Evolutionary conservation across 441 rosid genomes (phyloP), one percentile per base, ranked within the genome.

Genomic region (Gossypium schwendimanii): DNA sequence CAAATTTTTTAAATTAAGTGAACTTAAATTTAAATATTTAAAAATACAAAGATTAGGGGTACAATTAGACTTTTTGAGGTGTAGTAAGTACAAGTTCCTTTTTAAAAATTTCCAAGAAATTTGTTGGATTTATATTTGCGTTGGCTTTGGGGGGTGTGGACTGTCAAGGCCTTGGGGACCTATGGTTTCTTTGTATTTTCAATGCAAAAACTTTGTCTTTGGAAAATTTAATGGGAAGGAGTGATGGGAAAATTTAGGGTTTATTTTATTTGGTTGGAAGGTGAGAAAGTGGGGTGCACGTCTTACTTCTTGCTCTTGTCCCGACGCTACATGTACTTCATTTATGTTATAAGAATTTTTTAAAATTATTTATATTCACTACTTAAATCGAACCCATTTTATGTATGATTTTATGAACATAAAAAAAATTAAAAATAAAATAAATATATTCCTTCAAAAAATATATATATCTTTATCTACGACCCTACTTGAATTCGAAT

Each of bases 261-360:
- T 75, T 79, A 76, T 23, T 6, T 20, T 21, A 20, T 45, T 28
- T 18, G 11, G 28, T 3, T 14, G 26, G 73, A 31, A 76, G 59
- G 87, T 76, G 86, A 74, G 77, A 69, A 75, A 79, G 81, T 88
- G 88, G 87, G 86, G 49, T 78, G 82, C 92, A 84, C 86, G 87
- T 81, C 83, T 79, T 77, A 64, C 80, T 76, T n/a, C 57, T 47
- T 47, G 41, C 77, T 71, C 73, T 71, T 63, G 45, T 71, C 69
- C 75, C 77, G 71, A 82, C 81, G 73, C 39, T 26, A 9, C 39
- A 11, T 54, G 52, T 54, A 54, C 26, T 9, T 54, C 15, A 47
- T 47, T 47, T n/a, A 47, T 47, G 52, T 47, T 12, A 47, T 14
- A 14, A 12, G 17, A 47, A 14, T 11, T 47, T 47, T 47, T 14